A percentile compares a stretch with the other conserved stretches of the same genome.
These are phyloP conservation scores for Populus davidiana DNA, from an alignment of 345 rosid species.

Conservation along the genomic window DNA sequence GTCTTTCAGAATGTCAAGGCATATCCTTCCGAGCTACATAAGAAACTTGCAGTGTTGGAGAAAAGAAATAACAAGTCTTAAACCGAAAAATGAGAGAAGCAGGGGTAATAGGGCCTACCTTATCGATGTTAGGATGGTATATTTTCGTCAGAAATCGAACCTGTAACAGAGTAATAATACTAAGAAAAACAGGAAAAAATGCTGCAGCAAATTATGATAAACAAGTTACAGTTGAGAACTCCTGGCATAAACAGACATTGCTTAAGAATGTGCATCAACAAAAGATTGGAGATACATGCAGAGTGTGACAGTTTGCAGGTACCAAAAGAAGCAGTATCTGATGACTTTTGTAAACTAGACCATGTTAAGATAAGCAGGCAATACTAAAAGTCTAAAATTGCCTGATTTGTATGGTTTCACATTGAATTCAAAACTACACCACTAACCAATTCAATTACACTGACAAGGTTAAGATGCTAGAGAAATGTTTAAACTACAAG, in stretches of 20 bases:
- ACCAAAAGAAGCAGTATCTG: neutral
- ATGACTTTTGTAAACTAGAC: neutral
- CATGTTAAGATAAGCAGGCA: neutral
- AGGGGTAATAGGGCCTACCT: slow-evolving; percentile 44
- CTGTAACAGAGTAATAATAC: slow-evolving; percentile 40
- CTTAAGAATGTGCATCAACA: neutral
- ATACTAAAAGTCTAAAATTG: neutral
- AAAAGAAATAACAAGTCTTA: neutral
- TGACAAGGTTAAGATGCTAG: neutral
- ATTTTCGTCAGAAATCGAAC: slow-evolving; percentile 98
- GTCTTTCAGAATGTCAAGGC: slow-evolving; percentile 98
- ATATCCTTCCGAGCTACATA: slow-evolving; percentile 88
- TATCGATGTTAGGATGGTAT: slow-evolving; percentile 96
- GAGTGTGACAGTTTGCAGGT: neutral
- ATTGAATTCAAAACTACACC: neutral
- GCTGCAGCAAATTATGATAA: neutral
- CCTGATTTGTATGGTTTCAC: neutral
- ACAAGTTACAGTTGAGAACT: neutral
- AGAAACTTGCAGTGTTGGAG: neutral
- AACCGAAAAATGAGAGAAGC: neutral
- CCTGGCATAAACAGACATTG: neutral
- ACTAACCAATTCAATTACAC: neutral
- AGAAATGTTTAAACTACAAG: neutral
- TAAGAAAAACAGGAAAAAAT: neutral
- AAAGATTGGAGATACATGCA: neutral